Evolutionary conservation across 2,329 filamentous ascomycete genomes (phyloP).

Genomic region (Trichoderma sp.): DNA sequence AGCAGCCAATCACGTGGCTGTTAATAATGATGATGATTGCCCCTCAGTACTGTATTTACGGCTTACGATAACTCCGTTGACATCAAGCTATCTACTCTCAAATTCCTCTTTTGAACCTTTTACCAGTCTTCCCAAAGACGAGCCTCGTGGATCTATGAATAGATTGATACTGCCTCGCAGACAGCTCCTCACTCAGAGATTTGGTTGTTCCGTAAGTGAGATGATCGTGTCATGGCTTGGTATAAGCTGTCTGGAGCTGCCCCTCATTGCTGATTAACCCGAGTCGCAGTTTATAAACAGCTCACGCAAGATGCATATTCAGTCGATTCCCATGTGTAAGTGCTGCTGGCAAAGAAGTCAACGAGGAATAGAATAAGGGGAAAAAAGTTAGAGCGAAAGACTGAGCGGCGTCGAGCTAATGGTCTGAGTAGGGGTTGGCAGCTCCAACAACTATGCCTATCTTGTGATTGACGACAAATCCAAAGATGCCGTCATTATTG

Average conservation of each 20-base stretch:
- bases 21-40: background rate
- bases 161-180: background rate
- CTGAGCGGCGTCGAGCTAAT: background rate
- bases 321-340: conserved; percentile 86
- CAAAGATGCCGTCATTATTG: conserved; percentile 74
- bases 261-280: conserved; percentile 16
- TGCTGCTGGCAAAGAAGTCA: conserved; percentile 21
- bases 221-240: background rate
- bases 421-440: conserved; percentile 63
- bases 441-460: conserved; percentile 81
- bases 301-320: conserved; percentile 67
- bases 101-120: background rate
- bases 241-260: conserved; percentile 17
- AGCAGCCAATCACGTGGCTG: conserved; percentile 19
- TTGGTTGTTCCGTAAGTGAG: conserved; percentile 14
- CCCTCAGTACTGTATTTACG: background rate
- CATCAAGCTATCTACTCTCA: background rate
- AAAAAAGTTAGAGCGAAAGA: background rate
- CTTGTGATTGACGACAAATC: conserved; percentile 75
- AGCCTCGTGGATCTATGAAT: conserved; percentile 13
- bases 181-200: conserved; percentile 11
- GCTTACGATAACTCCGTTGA: background rate
- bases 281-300: background rate
- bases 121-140: background rate
- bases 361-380: background rate